phyloP scores from a whole-genome alignment of 2,329 filamentous ascomycete species.

The Aureobasidium sp. region DNA sequence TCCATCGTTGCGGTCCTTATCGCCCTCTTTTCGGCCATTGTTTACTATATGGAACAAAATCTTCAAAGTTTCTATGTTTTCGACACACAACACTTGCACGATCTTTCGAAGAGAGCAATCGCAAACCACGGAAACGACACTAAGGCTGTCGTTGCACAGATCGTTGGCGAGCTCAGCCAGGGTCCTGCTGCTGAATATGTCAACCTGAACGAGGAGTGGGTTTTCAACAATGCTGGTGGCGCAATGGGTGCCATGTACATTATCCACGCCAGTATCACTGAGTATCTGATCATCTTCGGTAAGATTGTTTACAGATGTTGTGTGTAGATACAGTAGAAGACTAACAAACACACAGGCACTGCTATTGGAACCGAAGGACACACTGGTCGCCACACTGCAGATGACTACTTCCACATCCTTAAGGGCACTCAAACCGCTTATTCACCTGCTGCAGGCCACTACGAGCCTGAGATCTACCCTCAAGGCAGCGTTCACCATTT shows the following conservation, averaged over 20 bases:
- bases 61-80: slow-evolving; percentile 63
- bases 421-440: slow-evolving; percentile 70
- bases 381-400: slow-evolving; percentile 78
- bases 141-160: slow-evolving; percentile 57
- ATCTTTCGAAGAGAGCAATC: slow-evolving; percentile 60
- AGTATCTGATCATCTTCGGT: slow-evolving; percentile 82
- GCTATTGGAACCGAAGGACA: slow-evolving; percentile 82
- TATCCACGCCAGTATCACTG: slow-evolving; percentile 76
- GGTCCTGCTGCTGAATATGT: slow-evolving; percentile 43
- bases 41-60: slow-evolving; percentile 52
- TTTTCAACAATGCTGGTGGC: slow-evolving; percentile 87
- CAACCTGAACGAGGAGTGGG: slow-evolving; percentile 71
- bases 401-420: slow-evolving; percentile 93
- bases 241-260: slow-evolving; percentile 91
- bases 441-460: slow-evolving; percentile 51
- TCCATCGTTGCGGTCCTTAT: slow-evolving; percentile 46
- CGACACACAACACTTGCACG: slow-evolving; percentile 58
- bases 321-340: neutral
- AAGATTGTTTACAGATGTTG: neutral
- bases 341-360: slow-evolving; percentile 40
- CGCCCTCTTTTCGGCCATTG: slow-evolving; percentile 47
- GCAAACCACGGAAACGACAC: slow-evolving; percentile 69
- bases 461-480: slow-evolving; percentile 62
- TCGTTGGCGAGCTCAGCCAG: slow-evolving; percentile 59
- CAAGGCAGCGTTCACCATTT: slow-evolving; percentile 66